Conservation (phyloP, 31 red algal species). For the Endocladia muricata region DNA sequence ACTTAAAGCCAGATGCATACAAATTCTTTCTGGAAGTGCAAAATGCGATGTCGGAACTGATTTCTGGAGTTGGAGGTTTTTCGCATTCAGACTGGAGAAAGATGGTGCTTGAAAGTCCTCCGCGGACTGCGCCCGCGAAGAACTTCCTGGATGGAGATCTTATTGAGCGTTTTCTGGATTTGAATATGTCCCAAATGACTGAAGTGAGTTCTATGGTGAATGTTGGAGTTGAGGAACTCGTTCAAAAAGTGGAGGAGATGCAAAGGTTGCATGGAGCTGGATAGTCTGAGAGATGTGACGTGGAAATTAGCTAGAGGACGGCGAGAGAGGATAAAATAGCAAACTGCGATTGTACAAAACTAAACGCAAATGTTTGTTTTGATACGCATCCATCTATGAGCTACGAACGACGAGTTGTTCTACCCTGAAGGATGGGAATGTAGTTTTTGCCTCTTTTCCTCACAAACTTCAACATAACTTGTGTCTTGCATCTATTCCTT, state of each 20-base stretch:
- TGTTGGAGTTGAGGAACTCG: slow-evolving; percentile 82
- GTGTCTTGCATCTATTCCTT: no score
- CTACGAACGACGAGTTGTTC: no score
- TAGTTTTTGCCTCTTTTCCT: no score
- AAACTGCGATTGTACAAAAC: no score
- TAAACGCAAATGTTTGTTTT: no score
- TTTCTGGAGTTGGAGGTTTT: slow-evolving; percentile 88
- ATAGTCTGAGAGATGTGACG: slow-evolving; percentile 5
- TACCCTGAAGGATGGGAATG: no score
- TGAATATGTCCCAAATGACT: slow-evolving; percentile 75
- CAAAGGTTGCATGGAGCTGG: slow-evolving; percentile 84
- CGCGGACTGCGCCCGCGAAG: slow-evolving; percentile 46
- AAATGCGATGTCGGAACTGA: slow-evolving; percentile 79
- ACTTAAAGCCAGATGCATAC: slow-evolving; percentile 63
- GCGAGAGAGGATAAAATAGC: no score
- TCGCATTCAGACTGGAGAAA: slow-evolving; percentile 89
- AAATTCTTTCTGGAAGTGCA: slow-evolving; percentile 82
- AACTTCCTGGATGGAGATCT: slow-evolving; percentile 98
- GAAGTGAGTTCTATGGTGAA: slow-evolving; percentile 84
- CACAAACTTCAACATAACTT: no score
- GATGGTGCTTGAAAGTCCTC: slow-evolving; percentile 52
- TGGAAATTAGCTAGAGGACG: no score
- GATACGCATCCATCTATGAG: no score
- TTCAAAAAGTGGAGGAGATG: slow-evolving; percentile 85
- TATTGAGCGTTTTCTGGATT: slow-evolving; percentile 93